These are phyloP conservation scores for Lodderomyces parapsilosis DNA, from an alignment of 1,139 yeast species.

Conservation along the genomic window DNA sequence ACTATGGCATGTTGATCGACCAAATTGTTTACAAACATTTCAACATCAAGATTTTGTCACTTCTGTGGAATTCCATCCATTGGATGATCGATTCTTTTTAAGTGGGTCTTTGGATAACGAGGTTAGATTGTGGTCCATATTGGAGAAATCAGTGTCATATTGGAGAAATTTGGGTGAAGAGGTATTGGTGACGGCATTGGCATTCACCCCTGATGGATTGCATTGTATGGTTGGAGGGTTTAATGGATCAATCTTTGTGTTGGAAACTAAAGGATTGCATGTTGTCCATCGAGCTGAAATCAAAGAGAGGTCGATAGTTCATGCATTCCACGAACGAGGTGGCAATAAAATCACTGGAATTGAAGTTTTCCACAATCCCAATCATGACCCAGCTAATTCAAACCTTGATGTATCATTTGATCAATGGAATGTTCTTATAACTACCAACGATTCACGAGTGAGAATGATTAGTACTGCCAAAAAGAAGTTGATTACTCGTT, in stretches of 20 bases:
- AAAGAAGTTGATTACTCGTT: constrained; percentile 59
- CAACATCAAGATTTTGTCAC: constrained; percentile 81
- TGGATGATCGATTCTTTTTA: constrained; percentile 82
- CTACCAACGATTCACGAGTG: constrained; percentile 81
- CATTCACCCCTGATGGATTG: constrained; percentile 69
- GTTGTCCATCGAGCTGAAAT: constrained; percentile 55
- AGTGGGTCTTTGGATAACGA: constrained; percentile 82
- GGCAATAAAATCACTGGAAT: constrained; percentile 46
- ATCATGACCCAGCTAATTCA: constrained; percentile 10
- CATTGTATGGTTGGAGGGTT: constrained; percentile 77
- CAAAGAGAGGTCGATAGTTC: constrained; percentile 27
- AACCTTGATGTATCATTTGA: constrained; percentile 11
- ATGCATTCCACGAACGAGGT: constrained; percentile 25
- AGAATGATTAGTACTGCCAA: constrained; percentile 62
- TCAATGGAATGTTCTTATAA: constrained; percentile 47
- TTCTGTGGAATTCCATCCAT: constrained; percentile 77
- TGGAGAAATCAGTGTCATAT: constrained; percentile 51
- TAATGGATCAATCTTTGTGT: constrained; percentile 63
- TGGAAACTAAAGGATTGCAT: constrained; percentile 67
- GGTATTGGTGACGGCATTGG: constrained; percentile 67
- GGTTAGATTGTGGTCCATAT: constrained; percentile 80
- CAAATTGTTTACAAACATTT: constrained; percentile 62
- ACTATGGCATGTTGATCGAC: constrained; percentile 80
- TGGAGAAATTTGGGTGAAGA: constrained; percentile 46
- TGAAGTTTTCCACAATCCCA: constrained; percentile 26